Conservation (phyloP, 305 asterid species). For the Fraxinus nigra region DNA sequence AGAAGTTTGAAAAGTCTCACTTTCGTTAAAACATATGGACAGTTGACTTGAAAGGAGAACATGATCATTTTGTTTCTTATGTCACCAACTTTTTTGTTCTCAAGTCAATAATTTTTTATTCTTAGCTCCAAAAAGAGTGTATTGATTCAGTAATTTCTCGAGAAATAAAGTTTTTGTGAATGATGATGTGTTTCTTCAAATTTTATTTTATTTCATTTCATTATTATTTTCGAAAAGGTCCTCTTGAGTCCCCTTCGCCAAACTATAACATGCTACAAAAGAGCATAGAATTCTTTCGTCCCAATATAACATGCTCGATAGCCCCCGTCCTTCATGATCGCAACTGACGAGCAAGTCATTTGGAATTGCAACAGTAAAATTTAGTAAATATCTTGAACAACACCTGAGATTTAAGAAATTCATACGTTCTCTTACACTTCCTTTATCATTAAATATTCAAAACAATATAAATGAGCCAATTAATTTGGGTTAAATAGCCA, state of each 20-base stretch:
- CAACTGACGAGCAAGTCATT: no score
- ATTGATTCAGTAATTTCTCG: background rate
- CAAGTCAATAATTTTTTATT: no score
- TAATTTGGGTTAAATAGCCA: background rate
- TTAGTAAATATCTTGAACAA: background rate
- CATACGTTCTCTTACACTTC: background rate
- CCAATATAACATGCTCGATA: background rate
- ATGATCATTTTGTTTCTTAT: background rate
- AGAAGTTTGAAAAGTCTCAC: background rate
- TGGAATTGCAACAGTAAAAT: no score
- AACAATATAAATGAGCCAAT: background rate
- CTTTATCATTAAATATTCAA: background rate
- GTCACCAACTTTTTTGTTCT: background rate
- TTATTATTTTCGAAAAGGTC: background rate
- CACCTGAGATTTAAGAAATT: background rate
- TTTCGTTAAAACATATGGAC: no score
- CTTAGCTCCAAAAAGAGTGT: no score
- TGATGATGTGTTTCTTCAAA: background rate
- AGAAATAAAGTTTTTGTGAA: background rate
- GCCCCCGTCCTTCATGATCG: no score
- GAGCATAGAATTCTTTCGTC: background rate
- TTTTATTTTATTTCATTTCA: background rate
- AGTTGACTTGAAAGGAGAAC: background rate
- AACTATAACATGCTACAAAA: background rate
- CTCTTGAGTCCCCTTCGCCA: background rate